Percentiles rank a stretch among this genome's conserved stretches.
phyloP scores from a whole-genome alignment of 768 basidiomycete genomes.

The Multifurca ochricompacta region DNA sequence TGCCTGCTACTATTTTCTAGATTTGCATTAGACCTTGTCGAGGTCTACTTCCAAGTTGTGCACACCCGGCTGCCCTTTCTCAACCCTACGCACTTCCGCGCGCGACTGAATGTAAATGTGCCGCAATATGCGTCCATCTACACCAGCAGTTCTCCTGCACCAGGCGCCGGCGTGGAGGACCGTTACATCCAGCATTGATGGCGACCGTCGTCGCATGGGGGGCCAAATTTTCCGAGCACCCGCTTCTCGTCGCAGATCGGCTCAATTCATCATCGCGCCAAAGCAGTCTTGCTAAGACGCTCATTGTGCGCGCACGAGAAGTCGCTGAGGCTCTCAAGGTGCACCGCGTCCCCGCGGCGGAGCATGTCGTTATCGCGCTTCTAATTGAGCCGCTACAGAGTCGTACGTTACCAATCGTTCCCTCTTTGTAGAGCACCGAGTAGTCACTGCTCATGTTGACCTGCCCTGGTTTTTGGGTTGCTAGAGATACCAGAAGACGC shows the following conservation, averaged over 20 bases:
- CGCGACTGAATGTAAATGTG: constrained; percentile 38
- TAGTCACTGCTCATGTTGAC: constrained; percentile 1
- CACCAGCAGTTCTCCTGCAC: neutral
- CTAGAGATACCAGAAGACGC: constrained; percentile 68
- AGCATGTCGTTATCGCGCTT: constrained; percentile 77
- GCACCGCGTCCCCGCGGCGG: constrained; percentile 67
- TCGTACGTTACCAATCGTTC: constrained; percentile 48
- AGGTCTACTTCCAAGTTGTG: constrained; percentile 91
- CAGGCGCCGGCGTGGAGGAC: constrained; percentile 30
- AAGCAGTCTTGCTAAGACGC: constrained; percentile 66
- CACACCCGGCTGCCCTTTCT: constrained; percentile 84
- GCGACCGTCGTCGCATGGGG: constrained; percentile 90
- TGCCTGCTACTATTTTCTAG: constrained; percentile 35
- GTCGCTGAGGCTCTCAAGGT: constrained; percentile 83
- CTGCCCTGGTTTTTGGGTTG: neutral
- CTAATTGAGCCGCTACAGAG: constrained; percentile 80
- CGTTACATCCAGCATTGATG: constrained; percentile 64
- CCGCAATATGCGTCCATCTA: constrained; percentile 25
- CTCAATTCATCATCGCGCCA: constrained; percentile 53
- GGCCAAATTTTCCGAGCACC: constrained; percentile 89
- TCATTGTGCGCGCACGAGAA: constrained; percentile 77
- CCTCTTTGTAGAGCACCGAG: neutral
- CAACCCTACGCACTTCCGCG: constrained; percentile 75
- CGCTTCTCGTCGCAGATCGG: constrained; percentile 72
- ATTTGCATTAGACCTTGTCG: constrained; percentile 87